These are phyloP conservation scores for Aaosphaeria pasadenensis DNA, from an alignment of 2,329 filamentous ascomycete species.

Conservation along the genomic window DNA sequence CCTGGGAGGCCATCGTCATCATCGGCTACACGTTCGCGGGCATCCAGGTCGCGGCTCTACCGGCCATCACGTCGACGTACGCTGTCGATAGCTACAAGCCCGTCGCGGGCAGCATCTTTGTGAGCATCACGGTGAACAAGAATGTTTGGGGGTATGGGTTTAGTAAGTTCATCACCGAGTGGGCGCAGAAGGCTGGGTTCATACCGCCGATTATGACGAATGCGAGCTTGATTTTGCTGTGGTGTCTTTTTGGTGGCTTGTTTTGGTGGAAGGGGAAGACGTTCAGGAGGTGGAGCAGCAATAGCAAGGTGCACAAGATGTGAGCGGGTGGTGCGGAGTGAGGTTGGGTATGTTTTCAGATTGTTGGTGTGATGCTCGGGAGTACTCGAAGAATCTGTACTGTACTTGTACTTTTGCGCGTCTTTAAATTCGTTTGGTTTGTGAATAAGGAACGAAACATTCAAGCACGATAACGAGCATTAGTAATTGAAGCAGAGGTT, in stretches of 20 bases:
- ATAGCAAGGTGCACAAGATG: constrained; percentile 56
- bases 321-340: too few relatives aligned
- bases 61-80: constrained; percentile 58
- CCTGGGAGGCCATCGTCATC: constrained; percentile 56
- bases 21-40: constrained; percentile 57
- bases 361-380: too few relatives aligned
- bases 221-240: constrained; percentile 52
- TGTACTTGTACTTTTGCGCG: too few relatives aligned
- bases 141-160: constrained; percentile 64
- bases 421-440: too few relatives aligned
- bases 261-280: constrained; percentile 60
- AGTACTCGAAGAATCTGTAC: too few relatives aligned
- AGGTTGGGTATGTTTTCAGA: too few relatives aligned
- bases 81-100: constrained; percentile 65
- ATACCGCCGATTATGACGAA: constrained; percentile 61
- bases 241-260: constrained; percentile 52
- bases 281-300: constrained; percentile 54
- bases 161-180: constrained; percentile 54
- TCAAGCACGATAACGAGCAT: too few relatives aligned
- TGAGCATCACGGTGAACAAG: constrained; percentile 62
- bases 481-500: too few relatives aligned
- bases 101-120: constrained; percentile 58
- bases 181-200: constrained; percentile 50
- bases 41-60: constrained; percentile 60
- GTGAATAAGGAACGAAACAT: too few relatives aligned